Evolutionary conservation across 2,329 filamentous ascomycete species (phyloP).

Genomic region (Ampelomyces quisqualis): DNA sequence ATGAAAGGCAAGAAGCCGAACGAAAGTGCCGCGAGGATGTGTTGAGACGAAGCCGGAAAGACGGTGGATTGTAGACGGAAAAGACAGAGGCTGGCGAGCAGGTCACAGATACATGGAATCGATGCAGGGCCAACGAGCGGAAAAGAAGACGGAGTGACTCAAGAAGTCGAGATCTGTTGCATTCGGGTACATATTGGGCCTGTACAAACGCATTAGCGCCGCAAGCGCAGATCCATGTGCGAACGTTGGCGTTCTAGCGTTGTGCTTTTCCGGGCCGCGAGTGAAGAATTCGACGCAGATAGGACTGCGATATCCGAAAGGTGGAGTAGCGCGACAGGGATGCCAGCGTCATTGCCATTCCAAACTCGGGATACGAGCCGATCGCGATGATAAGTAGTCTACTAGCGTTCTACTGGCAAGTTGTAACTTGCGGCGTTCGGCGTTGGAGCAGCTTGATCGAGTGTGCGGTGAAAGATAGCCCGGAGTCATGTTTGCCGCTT

Average conservation of each 20-base stretch:
- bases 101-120: conserved; percentile 2
- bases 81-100: conserved; percentile 6
- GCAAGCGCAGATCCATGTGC: conserved; percentile 14
- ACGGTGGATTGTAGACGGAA: conserved; percentile 1
- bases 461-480: conserved; percentile 2
- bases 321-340: conserved; percentile 22
- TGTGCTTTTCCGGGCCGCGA: conserved; percentile 30
- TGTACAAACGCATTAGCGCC: conserved; percentile 14
- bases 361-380: conserved; percentile 1
- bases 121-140: conserved; percentile 1
- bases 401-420: no score
- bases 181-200: conserved; percentile 14
- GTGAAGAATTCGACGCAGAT: conserved; percentile 22
- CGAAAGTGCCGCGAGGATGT: neutral
- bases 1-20: conserved; percentile 20
- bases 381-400: neutral
- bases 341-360: conserved; percentile 7
- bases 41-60: conserved; percentile 1
- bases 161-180: conserved; percentile 8
- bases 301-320: conserved; percentile 21
- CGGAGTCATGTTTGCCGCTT: conserved; percentile 6
- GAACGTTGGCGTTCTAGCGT: conserved; percentile 22
- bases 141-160: conserved; percentile 10
- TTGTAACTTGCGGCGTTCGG: conserved; percentile 1
- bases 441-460: neutral